Evolutionary conservation across 2,329 filamentous ascomycete genomes (phyloP).

Genomic region (Hypoxylon sp.): DNA sequence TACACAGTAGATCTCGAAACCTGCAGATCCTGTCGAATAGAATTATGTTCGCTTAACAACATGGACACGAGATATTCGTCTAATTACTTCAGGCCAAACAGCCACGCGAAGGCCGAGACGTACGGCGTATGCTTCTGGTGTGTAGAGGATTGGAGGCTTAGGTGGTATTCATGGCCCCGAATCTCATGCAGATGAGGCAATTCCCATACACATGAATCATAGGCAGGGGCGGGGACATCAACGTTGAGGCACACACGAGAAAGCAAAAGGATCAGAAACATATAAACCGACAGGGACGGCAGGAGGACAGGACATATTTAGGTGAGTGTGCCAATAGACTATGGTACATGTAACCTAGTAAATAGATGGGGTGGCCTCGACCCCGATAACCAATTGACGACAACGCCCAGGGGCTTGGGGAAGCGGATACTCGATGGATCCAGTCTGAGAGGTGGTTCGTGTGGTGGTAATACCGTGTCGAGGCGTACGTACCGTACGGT

Average conservation of each 20-base stretch:
- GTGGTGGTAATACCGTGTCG: constrained; percentile 16
- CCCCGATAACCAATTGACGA: constrained; percentile 41
- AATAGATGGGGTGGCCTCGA: constrained; percentile 36
- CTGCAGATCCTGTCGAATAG: constrained; percentile 19
- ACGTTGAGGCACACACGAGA: constrained; percentile 40
- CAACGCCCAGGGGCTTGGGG: constrained; percentile 41
- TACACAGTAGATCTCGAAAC: constrained; percentile 18
- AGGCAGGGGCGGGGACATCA: constrained; percentile 29
- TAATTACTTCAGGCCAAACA: constrained; percentile 30
- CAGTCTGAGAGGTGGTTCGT: constrained; percentile 19
- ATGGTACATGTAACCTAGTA: constrained; percentile 40
- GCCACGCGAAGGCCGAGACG: constrained; percentile 21
- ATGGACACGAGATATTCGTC: constrained; percentile 21
- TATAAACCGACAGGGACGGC: constrained; percentile 36
- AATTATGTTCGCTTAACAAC: constrained; percentile 22
- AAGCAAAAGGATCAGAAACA: constrained; percentile 45
- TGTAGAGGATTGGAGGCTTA: constrained; percentile 28
- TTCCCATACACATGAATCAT: constrained; percentile 48
- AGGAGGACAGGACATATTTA: constrained; percentile 43
- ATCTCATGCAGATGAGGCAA: constrained; percentile 46
- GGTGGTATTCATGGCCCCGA: constrained; percentile 45
- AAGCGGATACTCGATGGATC: constrained; percentile 41
- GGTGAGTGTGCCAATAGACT: constrained; percentile 32
- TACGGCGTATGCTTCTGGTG: constrained; percentile 28
- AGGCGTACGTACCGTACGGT: constrained; percentile 16